Evolutionary conservation across 345 rosid species (phyloP), one percentile per base, ranked within the genome.

Genomic region (Rhizophora apiculata): DNA sequence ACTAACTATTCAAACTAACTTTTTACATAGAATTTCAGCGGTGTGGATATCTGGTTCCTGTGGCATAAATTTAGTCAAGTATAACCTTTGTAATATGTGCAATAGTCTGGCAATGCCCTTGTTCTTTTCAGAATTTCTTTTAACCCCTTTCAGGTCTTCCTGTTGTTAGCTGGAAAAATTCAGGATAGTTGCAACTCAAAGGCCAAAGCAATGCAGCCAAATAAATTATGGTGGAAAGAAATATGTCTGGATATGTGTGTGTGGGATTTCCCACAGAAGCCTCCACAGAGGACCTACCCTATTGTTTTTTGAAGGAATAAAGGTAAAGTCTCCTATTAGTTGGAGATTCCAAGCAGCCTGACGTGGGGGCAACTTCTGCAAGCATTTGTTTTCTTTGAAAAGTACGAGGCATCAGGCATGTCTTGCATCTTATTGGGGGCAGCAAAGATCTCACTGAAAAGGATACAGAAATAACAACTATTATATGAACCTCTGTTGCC

Each of bases 21-120:
- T 74, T 48, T 60, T 29, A 39, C 30, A 65, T 63, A 60, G 77
- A 74, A 70, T 73, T 71, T 74, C 75, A 53, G 68, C 62, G 68
- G 74, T 64, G 55, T 65, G 81, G 62, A 74, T 68, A 57, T 75
- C 37, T 68, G 72, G 73, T 71, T 70, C 60, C 32, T 68, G 56
- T 74, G 68, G 74, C 70, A 69, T 74, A 74, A 72, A 71, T 9
- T 62, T 65, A 78, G 72, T 63, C 49, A 64, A 68, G 65, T 72
- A 65, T 72, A 77, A 77, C 71, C 36, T 62, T 54, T 69, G 52
- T 65, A 72, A 58, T 60, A 3, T 60, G 58, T 60, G 65, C 65
- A 60, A 30, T 46, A 57, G 36, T 21, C 62, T 22, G 7, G 62
- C 16, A 9, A n/a, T 43, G 18, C 21, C 26, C 9, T 67, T 54